Evolutionary conservation across 2,329 filamentous ascomycete species (phyloP), one percentile per base, ranked within the genome.

Genomic region (Helminthosporium solani): DNA sequence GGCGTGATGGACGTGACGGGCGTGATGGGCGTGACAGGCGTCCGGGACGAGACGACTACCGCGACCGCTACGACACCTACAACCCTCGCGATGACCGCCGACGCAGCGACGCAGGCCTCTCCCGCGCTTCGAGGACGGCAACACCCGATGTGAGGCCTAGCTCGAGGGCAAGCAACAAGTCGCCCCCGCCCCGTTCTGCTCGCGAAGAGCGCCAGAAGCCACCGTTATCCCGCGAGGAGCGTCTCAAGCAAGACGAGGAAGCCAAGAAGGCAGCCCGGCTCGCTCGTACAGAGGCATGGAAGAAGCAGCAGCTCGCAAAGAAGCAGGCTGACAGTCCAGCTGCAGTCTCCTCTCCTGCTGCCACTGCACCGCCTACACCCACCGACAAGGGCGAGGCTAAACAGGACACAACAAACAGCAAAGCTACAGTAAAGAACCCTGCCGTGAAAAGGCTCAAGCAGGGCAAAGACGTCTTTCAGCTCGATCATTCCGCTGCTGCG

Each of bases 251-350:
- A 42, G 59, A 63, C 30, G 57, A 66, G 44, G 55, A 56, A 37
- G 58, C 56, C 25, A 52, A 47, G 43, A 36, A 46, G 27, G 30
- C 37, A 21, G 59, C 54, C 16, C 65, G 59, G 53, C 52, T 59
- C 15, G 88, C 88, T 21, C 91, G 89, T 66, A 73, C 95, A 21
- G 88, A 92, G 67, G 88, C 88, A 46, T 96, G 90, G 91, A 96
- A 96, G 73, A 87, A 90, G 71, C 92, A 91, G 51, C 54, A 57
- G 9, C 54, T 90, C 66, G 78, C 78, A 5, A 87, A 89, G 54
- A 83, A 84, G 64, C 85, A 86, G 57, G 85, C 86, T 82, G 57
- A 58, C 41, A 59, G 87, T 59, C 78, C 84, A 35, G 71, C 71
- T 31, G 83, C 82, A 87, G 46, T 83, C 18, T 48, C 54, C 33